Conservation (phyloP, 495 filamentous ascomycete genomes). For the Penicillium fimorum region DNA sequence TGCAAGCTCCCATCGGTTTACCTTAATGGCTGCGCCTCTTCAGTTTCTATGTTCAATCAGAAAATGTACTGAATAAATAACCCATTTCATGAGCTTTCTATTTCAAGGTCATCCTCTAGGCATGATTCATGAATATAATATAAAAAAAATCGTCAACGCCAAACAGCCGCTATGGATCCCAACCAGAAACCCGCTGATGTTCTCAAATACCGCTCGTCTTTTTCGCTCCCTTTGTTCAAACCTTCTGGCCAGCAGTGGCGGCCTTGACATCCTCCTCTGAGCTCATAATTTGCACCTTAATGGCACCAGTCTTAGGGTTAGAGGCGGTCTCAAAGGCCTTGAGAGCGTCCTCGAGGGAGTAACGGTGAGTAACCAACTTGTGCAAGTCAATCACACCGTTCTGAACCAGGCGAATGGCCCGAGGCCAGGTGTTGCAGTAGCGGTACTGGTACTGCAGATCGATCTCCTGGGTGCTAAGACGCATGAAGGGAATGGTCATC, state of each 20-base stretch:
- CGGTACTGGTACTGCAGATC: conserved; percentile 95
- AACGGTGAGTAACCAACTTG: conserved; percentile 85
- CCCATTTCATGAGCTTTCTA: conserved; percentile 20
- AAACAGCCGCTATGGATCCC: neutral
- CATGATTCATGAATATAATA: conserved; percentile 18
- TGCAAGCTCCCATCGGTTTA: neutral
- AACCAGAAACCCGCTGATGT: conserved; percentile 11
- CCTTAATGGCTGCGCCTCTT: neutral
- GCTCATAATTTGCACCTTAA: conserved; percentile 86
- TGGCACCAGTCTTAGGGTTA: conserved; percentile 86
- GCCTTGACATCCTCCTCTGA: conserved; percentile 47
- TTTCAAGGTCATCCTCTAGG: conserved; percentile 22
- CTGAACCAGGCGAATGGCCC: conserved; percentile 82
- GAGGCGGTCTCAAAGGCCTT: conserved; percentile 85
- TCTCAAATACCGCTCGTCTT: conserved; percentile 4
- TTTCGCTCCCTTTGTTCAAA: conserved; percentile 17
- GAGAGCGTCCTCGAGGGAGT: conserved; percentile 77
- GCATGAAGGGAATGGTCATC: conserved; percentile 92
- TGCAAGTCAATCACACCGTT: conserved; percentile 76
- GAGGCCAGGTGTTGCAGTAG: conserved; percentile 93
- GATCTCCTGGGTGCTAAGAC: conserved; percentile 83
- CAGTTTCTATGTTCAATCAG: neutral
- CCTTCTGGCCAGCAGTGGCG: conserved; percentile 39
- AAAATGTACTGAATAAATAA: conserved; percentile 5
- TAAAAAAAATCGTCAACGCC: conserved; percentile 17